Evolutionary conservation across 768 basidiomycete species (phyloP), one percentile per base, ranked within the genome.

Genomic region (Suillus discolor): DNA sequence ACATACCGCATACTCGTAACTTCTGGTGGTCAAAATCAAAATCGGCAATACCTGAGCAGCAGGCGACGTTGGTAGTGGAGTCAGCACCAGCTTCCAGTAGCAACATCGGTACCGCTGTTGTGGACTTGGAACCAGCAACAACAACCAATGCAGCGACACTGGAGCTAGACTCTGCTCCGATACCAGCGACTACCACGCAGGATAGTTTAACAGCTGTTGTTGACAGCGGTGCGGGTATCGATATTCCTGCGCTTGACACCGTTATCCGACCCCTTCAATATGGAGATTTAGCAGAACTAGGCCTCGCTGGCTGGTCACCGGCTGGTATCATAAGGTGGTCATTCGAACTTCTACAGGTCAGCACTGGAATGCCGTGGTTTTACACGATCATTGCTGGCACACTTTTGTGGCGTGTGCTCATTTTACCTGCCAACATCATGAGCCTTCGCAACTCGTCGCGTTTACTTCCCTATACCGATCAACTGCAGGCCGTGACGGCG

Each of bases 351-450:
- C 75, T 93, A 62, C 87, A 94, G 68, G 88, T 93, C 61, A 76
- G 81, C 57, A 86, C 87, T 0, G 89, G 88, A 44, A 77, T 94
- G 66, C 89, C 91, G 0, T 96, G 94, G 93, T 92, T 92, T 80
- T 87, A 88, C 82, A 90, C 93, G 57, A 92, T 96, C 76, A 77
- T 94, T 53, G 79, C 78, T 6, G 87, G 88, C 36, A 86, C 89
- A 34, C 63, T 89, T 13, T 71, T 88, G 72, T 87, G 90, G 81
- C 87, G 90, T 25, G 59, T 84, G 23, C 55, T 83, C 59, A 81
- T 91, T 55, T 74, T 93, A 61, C 92, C 91, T 2, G 78, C 90
- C 69, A 78, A 84, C 31, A 78, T 93, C 59, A 79, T 80, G 62
- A 83, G 83, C 62, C 74, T 88, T 67, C 86, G 84, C 65, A 86